These are phyloP conservation scores for Entophlyctis helioformis DNA, from an alignment of 192 early-diverging fungal genomes.

Conservation along the genomic window DNA sequence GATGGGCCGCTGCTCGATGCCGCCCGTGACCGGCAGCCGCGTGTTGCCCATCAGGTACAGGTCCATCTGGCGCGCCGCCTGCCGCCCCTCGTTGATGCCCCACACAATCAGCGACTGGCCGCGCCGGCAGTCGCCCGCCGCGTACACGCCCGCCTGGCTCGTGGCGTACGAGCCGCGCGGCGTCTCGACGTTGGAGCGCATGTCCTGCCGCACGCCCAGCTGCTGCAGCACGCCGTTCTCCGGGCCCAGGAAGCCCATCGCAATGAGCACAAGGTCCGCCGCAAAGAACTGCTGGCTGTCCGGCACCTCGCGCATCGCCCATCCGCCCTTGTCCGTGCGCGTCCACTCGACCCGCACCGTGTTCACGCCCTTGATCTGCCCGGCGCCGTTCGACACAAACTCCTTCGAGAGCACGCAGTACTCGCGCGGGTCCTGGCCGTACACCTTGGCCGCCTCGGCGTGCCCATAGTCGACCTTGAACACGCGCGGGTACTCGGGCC, in stretches of 20 bases:
- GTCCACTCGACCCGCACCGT: slow-evolving; percentile 95
- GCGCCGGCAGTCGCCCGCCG: slow-evolving; percentile 94
- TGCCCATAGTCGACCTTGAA: slow-evolving; percentile 97
- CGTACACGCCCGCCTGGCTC: slow-evolving; percentile 69
- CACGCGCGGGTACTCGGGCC: slow-evolving; percentile 93
- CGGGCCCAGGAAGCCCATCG: slow-evolving; percentile 95
- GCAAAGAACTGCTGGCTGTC: slow-evolving; percentile 75
- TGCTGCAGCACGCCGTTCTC: slow-evolving; percentile 73
- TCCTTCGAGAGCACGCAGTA: slow-evolving; percentile 93
- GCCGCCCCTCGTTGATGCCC: slow-evolving; percentile 97
- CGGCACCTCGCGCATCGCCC: slow-evolving; percentile 82
- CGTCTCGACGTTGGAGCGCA: slow-evolving; percentile 72
- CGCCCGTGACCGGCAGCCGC: slow-evolving; percentile 76
- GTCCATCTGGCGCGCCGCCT: slow-evolving; percentile 89
- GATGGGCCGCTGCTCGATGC: slow-evolving; percentile 36
- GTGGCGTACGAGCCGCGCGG: slow-evolving; percentile 69
- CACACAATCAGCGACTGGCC: slow-evolving; percentile 94
- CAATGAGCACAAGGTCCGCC: slow-evolving; percentile 84
- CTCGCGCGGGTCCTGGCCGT: slow-evolving; percentile 91
- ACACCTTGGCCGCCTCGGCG: slow-evolving; percentile 73
- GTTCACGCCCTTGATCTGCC: slow-evolving; percentile 78
- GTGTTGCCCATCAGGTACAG: slow-evolving; percentile 68
- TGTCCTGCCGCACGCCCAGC: slow-evolving; percentile 65
- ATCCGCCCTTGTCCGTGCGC: slow-evolving; percentile 58
- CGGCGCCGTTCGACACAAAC: slow-evolving; percentile 74